These are phyloP conservation scores for Trichoderma sp. DNA, from an alignment of 2,329 filamentous ascomycete genomes.

Conservation along the genomic window DNA sequence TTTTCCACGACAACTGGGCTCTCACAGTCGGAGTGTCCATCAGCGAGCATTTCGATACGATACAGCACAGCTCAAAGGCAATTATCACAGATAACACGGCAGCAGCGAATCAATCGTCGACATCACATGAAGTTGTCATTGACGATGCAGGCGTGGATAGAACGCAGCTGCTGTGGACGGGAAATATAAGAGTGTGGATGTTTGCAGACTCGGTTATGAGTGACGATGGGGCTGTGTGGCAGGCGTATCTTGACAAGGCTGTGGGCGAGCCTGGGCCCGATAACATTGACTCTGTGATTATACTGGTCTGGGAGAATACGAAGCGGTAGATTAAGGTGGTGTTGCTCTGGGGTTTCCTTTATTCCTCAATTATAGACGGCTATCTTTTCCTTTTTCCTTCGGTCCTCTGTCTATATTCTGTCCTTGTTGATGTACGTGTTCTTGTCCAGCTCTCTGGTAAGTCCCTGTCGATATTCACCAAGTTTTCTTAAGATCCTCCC, in stretches of 20 bases:
- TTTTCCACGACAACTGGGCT: conserved; percentile 50
- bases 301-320: conserved; percentile 43
- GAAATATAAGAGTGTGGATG: conserved; percentile 43
- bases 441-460: too few relatives aligned
- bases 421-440: not conserved
- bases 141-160: conserved; percentile 35
- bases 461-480: too few relatives aligned
- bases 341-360: not conserved
- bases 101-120: conserved; percentile 10
- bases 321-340: not conserved
- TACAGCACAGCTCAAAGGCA: conserved; percentile 29
- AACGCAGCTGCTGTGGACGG: conserved; percentile 41
- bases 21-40: conserved; percentile 51
- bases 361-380: not conserved
- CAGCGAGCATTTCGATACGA: conserved; percentile 45
- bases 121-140: conserved; percentile 38
- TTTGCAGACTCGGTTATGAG: conserved; percentile 44
- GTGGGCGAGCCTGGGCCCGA: conserved; percentile 30
- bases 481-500: not conserved
- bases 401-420: not conserved
- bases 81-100: conserved; percentile 9
- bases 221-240: conserved; percentile 46
- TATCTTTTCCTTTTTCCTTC: not conserved
- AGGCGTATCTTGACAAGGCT: conserved; percentile 47
- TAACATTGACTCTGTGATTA: conserved; percentile 43